Evolutionary conservation across 2,329 filamentous ascomycete genomes (phyloP), one percentile per base, ranked within the genome.

Genomic region (Aspergillaceae sp.): DNA sequence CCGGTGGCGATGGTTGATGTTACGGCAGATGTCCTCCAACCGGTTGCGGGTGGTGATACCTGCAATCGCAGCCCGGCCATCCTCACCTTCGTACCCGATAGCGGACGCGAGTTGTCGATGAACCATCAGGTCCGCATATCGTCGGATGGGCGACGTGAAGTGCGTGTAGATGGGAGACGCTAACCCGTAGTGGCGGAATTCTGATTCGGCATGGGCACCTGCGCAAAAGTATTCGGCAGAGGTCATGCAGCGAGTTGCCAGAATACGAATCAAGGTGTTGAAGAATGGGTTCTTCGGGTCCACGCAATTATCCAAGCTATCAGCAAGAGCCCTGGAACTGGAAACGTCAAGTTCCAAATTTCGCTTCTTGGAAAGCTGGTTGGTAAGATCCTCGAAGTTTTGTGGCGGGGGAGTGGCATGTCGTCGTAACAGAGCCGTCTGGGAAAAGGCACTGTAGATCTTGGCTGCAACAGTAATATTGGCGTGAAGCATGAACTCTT

Each of bases 161-260:
- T 98, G 92, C 2, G 92, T 98, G 73, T 98, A 98, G 64, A 98
- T 98, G 60, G 94, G 87, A 3, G 86, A 89, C 0, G 94, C 94
- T 33, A 98, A 82, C 56, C 92, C 92, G 68, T 98, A 98, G 71
- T 98, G 94, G 44, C 88, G 82, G 77, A 95, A 98, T 64, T 97
- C 92, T 0, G 88, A 85, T 65, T 92, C 91, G 0, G 90, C 82
- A 65, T 96, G 89, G 5, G 89, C 90, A 49, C 92, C 92, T 0
- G 91, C 87, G 70, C 87, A 92, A 70, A 98, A 98, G 71, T 98
- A 98, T 70, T 98, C 92, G 51, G 92, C 92, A 45, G 88, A 92
- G 76, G 95, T 95, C 92, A 98, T 98, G 78, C 92, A 98, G 26
- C 92, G 84, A 6, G 92, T 98, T 7, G 92, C 92, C 74, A 98